These are phyloP conservation scores for Epichloe baconii DNA, from an alignment of 2,329 filamentous ascomycete species.

Conservation along the genomic window DNA sequence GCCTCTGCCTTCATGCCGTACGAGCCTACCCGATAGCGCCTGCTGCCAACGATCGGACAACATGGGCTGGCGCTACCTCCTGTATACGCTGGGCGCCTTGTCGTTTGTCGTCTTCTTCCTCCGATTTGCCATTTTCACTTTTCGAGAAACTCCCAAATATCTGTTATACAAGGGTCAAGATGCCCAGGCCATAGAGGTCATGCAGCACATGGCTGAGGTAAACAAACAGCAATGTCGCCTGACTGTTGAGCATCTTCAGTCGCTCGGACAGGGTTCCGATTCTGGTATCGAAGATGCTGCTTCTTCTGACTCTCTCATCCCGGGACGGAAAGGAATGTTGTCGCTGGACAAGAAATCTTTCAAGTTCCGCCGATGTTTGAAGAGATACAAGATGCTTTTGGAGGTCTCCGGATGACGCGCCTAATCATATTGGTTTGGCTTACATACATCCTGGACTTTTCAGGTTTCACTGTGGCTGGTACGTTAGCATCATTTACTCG, in stretches of 20 bases:
- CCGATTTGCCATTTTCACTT: conserved; percentile 33
- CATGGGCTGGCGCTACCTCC: conserved; percentile 37
- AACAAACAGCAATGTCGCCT: conserved; percentile 23
- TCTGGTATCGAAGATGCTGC: conserved; percentile 1
- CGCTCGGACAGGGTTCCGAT: conserved; percentile 8
- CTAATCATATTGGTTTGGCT: conserved; percentile 23
- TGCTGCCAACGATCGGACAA: conserved; percentile 21
- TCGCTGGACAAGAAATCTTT: background rate
- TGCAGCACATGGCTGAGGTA: conserved; percentile 31
- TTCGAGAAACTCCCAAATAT: conserved; percentile 34
- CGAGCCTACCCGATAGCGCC: conserved; percentile 12
- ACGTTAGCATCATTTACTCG: background rate
- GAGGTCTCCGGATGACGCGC: conserved; percentile 19
- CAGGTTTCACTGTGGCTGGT: conserved; percentile 26
- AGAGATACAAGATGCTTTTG: conserved; percentile 20
- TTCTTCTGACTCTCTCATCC: background rate
- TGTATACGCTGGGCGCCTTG: conserved; percentile 30
- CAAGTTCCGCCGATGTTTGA: conserved; percentile 7
- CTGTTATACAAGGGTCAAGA: conserved; percentile 30
- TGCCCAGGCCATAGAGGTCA: conserved; percentile 31
- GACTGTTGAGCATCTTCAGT: conserved; percentile 23
- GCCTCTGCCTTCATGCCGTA: conserved; percentile 9
- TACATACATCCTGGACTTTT: conserved; percentile 26
- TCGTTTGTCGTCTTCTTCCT: conserved; percentile 30
- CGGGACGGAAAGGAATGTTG: background rate